Conservation (phyloP, 2,329 filamentous ascomycete species). For the Onygenales sp. region DNA sequence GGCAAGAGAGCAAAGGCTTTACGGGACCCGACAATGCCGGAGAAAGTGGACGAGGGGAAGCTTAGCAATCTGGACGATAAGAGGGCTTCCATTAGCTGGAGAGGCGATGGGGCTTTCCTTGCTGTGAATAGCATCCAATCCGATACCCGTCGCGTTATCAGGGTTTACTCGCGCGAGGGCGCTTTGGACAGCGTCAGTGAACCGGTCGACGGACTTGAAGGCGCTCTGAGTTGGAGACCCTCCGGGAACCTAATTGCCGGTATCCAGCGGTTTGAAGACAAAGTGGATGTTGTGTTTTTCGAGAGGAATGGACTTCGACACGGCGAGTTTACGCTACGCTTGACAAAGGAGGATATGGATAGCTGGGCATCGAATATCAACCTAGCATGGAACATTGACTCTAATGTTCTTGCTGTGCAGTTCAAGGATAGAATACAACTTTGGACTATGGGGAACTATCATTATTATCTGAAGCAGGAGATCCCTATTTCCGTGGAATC, state of each 20-base stretch:
- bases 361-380: conserved; percentile 49
- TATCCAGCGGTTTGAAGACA: conserved; percentile 60
- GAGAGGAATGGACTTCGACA: conserved; percentile 96
- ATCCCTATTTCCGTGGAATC: conserved; percentile 39
- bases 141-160: conserved; percentile 63
- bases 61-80: conserved; percentile 66
- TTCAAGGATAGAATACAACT: conserved; percentile 70
- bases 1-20: conserved; percentile 79
- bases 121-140: conserved; percentile 73
- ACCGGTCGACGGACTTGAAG: conserved; percentile 85
- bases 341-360: conserved; percentile 50
- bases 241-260: conserved; percentile 84
- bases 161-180: conserved; percentile 85
- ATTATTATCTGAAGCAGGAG: conserved; percentile 96
- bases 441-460: conserved; percentile 96
- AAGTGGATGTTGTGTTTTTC: conserved; percentile 84
- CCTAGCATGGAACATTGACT: conserved; percentile 85
- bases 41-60: conserved; percentile 76
- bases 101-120: conserved; percentile 85
- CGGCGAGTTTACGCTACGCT: conserved; percentile 76
- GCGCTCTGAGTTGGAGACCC: conserved; percentile 80
- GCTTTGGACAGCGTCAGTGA: conserved; percentile 88
- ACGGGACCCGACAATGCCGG: conserved; percentile 87
- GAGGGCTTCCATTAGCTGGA: conserved; percentile 71
- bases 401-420: conserved; percentile 76